Evolutionary conservation across 495 filamentous ascomycete species (phyloP).

Genomic region (Aspergillus leporis): DNA sequence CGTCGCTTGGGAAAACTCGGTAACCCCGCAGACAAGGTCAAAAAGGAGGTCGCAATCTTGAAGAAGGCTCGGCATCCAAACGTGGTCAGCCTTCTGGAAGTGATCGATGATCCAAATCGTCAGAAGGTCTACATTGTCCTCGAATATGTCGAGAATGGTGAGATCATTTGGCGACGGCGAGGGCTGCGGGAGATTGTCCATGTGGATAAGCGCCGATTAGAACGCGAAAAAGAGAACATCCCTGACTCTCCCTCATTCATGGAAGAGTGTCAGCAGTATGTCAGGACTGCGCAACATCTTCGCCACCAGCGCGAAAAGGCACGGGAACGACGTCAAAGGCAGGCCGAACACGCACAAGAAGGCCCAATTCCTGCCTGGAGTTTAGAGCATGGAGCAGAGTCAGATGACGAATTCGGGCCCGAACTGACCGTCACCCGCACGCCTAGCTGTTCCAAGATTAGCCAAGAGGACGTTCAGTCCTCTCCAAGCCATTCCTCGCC

Average conservation of each 20-base stretch:
- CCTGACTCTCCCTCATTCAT: conserved; percentile 49
- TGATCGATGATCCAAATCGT: conserved; percentile 92
- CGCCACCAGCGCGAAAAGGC: conserved; percentile 58
- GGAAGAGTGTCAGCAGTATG: conserved; percentile 64
- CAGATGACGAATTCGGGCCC: conserved; percentile 50
- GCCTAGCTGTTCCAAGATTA: conserved; percentile 33
- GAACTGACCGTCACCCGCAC: conserved; percentile 38
- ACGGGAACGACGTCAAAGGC: conserved; percentile 52
- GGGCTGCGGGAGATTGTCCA: conserved; percentile 75
- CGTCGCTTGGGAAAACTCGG: conserved; percentile 78
- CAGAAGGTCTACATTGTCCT: conserved; percentile 98
- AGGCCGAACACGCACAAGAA: conserved; percentile 44
- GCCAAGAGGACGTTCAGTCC: conserved; percentile 32
- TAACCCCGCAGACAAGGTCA: conserved; percentile 87
- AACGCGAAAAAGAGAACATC: conserved; percentile 66
- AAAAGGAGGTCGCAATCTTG: conserved; percentile 93
- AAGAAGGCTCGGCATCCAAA: conserved; percentile 97
- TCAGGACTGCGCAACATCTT: conserved; percentile 55
- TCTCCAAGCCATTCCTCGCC: conserved; percentile 50
- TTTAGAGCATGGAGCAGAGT: conserved; percentile 74
- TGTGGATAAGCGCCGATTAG: conserved; percentile 76
- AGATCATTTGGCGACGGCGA: conserved; percentile 89
- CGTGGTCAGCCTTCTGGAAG: conserved; percentile 90
- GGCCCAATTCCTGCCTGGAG: conserved; percentile 65
- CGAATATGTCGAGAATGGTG: conserved; percentile 89